Evolutionary conservation across 2,329 filamentous ascomycete genomes (phyloP), one percentile per base, ranked within the genome.

Genomic region (Leptographium wingfieldii): DNA sequence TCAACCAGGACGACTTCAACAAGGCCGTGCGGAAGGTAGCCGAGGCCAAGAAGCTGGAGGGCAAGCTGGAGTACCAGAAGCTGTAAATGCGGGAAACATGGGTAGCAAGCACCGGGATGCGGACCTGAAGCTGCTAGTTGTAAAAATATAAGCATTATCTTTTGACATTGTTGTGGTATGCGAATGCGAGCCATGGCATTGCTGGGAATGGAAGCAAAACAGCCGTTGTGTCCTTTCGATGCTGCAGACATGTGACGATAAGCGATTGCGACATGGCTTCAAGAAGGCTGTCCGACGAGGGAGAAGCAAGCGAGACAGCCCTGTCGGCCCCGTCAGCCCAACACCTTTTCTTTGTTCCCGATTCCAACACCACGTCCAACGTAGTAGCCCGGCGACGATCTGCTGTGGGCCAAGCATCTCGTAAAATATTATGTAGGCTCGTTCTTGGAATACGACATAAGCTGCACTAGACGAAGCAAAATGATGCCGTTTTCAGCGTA

Each of bases 1-100:
- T 99, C 74, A 97, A 89, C 76, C 94, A 99, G 73, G 94, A 99
- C 69, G 94, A 99, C 71, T 96, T 97, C 84, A 99, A 96, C 80
- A 96, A 96, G 77, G 94, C 94, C 4, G 94, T 99, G 59, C 86
- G 94, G 66, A 99, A 99, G 83, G 88, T 99, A 66, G 91, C 89
- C 19, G 94, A 99, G 75, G 82, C 90, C 63, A 99, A 99, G 89
- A 99, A 99, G 77, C 76, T 99, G 68, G 94, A 99, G 75, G 92
- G 94, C 74, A 97, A 97, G 79, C 80, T 97, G 56, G 92, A 97
- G 74, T 97, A 96, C 76, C 87, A 95, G 82, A 96, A 96, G 77
- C 78, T 96, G 76, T 96, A 86, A 57, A 35, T 35, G 52, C 12
- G 53, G 43, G 43, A 48, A 14, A 2, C 16, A 3, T 14, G 46